Percentiles rank a stretch among this genome's conserved stretches.
Evolutionary conservation across 805 yeast genomes (phyloP).

Genomic region (Candida krabiensis): DNA sequence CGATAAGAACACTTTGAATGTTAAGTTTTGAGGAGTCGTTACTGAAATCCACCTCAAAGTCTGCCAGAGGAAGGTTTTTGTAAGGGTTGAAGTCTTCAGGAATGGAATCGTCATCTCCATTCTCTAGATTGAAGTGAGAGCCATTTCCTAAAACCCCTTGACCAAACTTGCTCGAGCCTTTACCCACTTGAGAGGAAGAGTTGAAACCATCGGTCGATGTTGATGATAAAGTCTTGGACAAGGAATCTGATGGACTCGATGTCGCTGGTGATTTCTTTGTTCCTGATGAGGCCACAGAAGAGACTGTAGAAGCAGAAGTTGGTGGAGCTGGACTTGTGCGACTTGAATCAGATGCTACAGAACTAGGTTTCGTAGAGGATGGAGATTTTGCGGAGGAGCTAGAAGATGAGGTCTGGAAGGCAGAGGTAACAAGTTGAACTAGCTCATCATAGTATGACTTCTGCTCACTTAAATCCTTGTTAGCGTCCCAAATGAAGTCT

Average conservation of each 20-base stretch:
- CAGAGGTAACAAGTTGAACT: constrained; percentile 17
- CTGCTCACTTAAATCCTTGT: too few relatives aligned
- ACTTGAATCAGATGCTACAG: not conserved
- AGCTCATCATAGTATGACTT: constrained; percentile 12
- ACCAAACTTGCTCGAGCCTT: not conserved
- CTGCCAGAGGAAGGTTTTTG: constrained; percentile 22
- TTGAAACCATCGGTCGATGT: too few relatives aligned
- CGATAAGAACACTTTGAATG: constrained; percentile 13
- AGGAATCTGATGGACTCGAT: too few relatives aligned
- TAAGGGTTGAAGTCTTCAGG: constrained; percentile 20
- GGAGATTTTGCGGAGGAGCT: too few relatives aligned
- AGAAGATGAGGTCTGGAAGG: constrained; percentile 9
- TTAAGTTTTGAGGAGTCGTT: constrained; percentile 16
- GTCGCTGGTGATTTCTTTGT: too few relatives aligned
- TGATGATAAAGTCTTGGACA: too few relatives aligned
- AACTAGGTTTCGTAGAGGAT: too few relatives aligned
- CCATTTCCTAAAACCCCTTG: not conserved
- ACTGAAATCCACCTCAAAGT: constrained; percentile 20
- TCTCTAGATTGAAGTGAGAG: not conserved
- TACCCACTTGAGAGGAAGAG: too few relatives aligned
- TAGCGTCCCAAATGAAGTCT: too few relatives aligned
- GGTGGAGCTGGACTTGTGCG: constrained; percentile 5
- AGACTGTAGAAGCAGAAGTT: not conserved
- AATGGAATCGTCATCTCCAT: not conserved
- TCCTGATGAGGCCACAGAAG: constrained; percentile 3